Evolutionary conservation across 192 early-diverging fungal species (phyloP).

Genomic region (Mortierella claussenii): DNA sequence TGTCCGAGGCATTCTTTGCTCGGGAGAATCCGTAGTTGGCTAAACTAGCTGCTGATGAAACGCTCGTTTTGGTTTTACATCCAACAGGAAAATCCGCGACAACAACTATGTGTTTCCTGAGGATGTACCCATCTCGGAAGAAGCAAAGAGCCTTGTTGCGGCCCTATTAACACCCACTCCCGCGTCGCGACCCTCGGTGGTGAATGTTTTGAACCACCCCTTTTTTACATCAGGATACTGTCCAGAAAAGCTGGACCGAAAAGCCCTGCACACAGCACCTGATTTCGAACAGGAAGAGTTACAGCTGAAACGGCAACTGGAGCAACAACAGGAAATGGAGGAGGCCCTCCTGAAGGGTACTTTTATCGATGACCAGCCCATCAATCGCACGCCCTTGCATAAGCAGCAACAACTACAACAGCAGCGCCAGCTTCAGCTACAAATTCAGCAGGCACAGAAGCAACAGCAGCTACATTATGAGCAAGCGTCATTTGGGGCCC

Average conservation of each 20-base stretch:
- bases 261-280: constrained; percentile 8
- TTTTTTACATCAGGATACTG: constrained; percentile 49
- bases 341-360: neutral
- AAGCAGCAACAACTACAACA: neutral
- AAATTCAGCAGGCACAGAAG: neutral
- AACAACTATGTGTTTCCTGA: constrained; percentile 81
- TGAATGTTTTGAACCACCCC: constrained; percentile 37
- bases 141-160: constrained; percentile 75
- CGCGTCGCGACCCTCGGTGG: constrained; percentile 51
- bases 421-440: neutral
- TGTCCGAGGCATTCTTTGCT: neutral
- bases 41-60: too few species aligned
- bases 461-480: constrained; percentile 30
- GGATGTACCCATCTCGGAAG: constrained; percentile 64
- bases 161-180: constrained; percentile 66
- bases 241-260: constrained; percentile 19
- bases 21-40: too few species aligned
- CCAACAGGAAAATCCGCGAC: constrained; percentile 50
- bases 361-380: neutral
- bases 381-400: neutral
- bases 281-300: constrained; percentile 38
- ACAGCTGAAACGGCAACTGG: neutral
- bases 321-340: neutral
- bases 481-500: constrained; percentile 12
- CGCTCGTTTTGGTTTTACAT: too few species aligned